Base-by-base conservation (phyloP, 2,329 filamentous ascomycete species). In the Microcyclospora tardicrescens region DNA sequence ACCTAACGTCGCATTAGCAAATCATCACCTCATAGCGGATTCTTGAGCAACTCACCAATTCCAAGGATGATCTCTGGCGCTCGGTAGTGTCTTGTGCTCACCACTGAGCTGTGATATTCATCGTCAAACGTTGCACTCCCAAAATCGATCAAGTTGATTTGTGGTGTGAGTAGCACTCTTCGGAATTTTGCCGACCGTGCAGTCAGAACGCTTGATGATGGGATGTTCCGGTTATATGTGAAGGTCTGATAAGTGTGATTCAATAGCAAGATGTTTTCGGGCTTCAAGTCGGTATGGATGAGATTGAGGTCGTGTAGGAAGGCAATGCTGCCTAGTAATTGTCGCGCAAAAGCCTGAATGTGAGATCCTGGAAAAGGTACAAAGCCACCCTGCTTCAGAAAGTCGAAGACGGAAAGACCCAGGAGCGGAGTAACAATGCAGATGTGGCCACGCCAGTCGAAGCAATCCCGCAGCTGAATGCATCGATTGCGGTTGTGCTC, bases 331-430 rank as follows among this genome's bases (percentile, higher is more conserved):
- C 89, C 96, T 44, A 98, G 83, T 12, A 98, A 69, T 59, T 98
- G 91, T 36, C 89, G 78, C 35, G 91, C 91, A 68, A 98, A 96
- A 58, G 77, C 89, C 61, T 96, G 91, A 42, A 98, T 98, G 62
- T 98, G 91, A 49, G 87, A 95, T 68, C 93, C 96, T 10, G 91
- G 91, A 56, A 98, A 98, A 1, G 91, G 91, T 13, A 94, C 86
- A 57, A 98, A 98, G 47, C 77, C 75, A 57, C 96, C 96, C 55
- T 81, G 79, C 66, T 98, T 98, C 35, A 98, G 71, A 52, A 98
- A 98, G 63, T 98, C 91, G 59, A 98, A 98, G 37, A 98, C 89
- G 53, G 89, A 96, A 57, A 95, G 89, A 35, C 89, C 89, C 27
- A 96, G 74, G 12, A 81, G 63, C 57, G 81, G 77, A 11, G 77